Percentiles rank a stretch among this genome's conserved stretches.
phyloP scores from a whole-genome alignment of 2,329 filamentous ascomycete species.

The Fusarium sp. region DNA sequence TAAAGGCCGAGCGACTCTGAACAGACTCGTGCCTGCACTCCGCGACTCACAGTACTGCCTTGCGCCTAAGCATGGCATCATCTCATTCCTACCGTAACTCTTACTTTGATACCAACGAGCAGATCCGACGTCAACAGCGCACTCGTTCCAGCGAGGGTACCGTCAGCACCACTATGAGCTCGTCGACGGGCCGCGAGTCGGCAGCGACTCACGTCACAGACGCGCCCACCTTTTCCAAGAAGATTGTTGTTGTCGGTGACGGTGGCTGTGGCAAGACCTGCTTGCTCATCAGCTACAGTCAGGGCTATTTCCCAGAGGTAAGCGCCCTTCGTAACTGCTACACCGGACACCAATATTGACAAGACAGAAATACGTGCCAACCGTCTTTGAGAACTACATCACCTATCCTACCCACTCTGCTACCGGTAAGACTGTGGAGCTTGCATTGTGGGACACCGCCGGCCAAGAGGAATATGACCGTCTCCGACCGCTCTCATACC shows the following conservation, averaged over 20 bases:
- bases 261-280: slow-evolving; percentile 99
- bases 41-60: slow-evolving; percentile 29
- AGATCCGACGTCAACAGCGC: slow-evolving; percentile 62
- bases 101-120: slow-evolving; percentile 59
- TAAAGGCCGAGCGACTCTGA: slow-evolving; percentile 27
- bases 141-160: slow-evolving; percentile 87
- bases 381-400: slow-evolving; percentile 99
- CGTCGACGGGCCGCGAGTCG: slow-evolving; percentile 79
- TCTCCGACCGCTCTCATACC: slow-evolving; percentile 93
- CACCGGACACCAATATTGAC: slow-evolving; percentile 17
- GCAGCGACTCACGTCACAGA: slow-evolving; percentile 88
- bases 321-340: slow-evolving; percentile 40
- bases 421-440: slow-evolving; percentile 93
- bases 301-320: slow-evolving; percentile 99
- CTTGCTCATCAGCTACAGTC: slow-evolving; percentile 97
- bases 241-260: slow-evolving; percentile 98
- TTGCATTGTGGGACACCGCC: slow-evolving; percentile 98
- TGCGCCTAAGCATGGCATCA: slow-evolving; percentile 62
- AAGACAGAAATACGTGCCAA: slow-evolving; percentile 96
- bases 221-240: slow-evolving; percentile 95
- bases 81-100: slow-evolving; percentile 67
- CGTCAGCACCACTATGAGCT: slow-evolving; percentile 85
- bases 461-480: slow-evolving; percentile 99
- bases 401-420: slow-evolving; percentile 91
- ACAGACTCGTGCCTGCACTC: slow-evolving; percentile 37